Conservation (phyloP, 1,284 basidiomycete genomes). For the Trichosporon ovoides region DNA sequence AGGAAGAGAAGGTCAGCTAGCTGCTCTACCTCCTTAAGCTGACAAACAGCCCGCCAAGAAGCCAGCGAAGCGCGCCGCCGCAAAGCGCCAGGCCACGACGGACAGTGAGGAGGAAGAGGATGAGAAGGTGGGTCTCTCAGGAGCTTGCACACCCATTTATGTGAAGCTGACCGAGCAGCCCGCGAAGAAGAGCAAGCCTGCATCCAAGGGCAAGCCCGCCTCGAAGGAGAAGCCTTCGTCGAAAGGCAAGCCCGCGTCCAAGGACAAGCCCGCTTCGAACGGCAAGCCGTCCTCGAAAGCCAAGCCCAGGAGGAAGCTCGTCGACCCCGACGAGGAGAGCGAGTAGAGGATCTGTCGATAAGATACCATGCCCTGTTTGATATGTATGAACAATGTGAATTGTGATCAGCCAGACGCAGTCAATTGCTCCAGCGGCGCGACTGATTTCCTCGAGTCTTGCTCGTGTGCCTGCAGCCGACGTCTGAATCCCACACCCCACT, state of each 20-base stretch:
- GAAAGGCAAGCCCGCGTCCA: conserved; percentile 8
- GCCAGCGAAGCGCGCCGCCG: neutral
- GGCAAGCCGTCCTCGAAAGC: conserved; percentile 7
- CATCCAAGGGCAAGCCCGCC: conserved; percentile 8
- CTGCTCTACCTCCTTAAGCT: too few species aligned
- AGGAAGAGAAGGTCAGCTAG: conserved; percentile 13
- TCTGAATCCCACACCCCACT: too few species aligned
- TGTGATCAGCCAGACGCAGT: too few species aligned
- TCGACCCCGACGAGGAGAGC: conserved; percentile 8
- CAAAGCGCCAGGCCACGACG: neutral
- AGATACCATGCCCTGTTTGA: neutral
- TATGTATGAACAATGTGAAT: neutral
- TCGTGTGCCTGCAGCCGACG: too few species aligned
- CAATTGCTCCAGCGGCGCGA: too few species aligned
- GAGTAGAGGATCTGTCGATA: neutral
- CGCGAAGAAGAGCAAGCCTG: too few species aligned
- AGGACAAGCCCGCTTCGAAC: neutral
- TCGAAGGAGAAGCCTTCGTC: conserved; percentile 13
- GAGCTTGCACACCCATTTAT: neutral
- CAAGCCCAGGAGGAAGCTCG: neutral
- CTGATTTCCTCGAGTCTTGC: too few species aligned
- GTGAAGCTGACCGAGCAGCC: neutral
- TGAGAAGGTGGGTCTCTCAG: neutral
- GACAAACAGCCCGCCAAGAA: neutral
- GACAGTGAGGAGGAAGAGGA: neutral